Evolutionary conservation across 139 green algal genomes (phyloP).

Genomic region (Tetraselmis chui): DNA sequence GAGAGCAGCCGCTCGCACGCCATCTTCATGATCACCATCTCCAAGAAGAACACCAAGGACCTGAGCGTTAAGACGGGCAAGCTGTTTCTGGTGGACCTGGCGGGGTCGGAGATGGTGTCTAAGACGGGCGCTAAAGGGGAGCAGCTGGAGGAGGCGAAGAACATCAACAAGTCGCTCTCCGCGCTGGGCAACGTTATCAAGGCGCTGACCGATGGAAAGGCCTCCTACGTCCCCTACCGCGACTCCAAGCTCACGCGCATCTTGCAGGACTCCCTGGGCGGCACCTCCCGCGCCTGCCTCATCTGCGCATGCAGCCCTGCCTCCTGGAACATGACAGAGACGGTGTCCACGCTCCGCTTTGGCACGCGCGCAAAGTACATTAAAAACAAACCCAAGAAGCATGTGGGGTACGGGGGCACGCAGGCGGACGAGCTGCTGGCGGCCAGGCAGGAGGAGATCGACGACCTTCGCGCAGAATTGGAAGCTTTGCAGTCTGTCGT

Average conservation of each 20-base stretch:
- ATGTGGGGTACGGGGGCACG: conserved; percentile 26
- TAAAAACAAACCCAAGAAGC: conserved; percentile 25
- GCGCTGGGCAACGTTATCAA: conserved; percentile 46
- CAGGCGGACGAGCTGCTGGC: conserved; percentile 21
- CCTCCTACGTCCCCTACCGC: conserved; percentile 6
- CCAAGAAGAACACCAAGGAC: conserved; percentile 8
- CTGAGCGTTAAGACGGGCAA: conserved; percentile 14
- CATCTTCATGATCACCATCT: conserved; percentile 28
- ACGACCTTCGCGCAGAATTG: conserved; percentile 7
- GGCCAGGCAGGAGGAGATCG: conserved; percentile 21
- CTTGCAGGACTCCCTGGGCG: conserved; percentile 30
- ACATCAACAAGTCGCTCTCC: conserved; percentile 78
- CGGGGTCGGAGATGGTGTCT: conserved; percentile 30
- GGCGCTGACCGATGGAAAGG: conserved; percentile 11
- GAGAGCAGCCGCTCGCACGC: conserved; percentile 20
- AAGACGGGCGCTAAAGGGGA: conserved; percentile 48
- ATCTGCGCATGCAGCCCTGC: conserved; percentile 24
- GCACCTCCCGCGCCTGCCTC: conserved; percentile 16
- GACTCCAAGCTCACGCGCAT: conserved; percentile 30
- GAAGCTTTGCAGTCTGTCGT: background rate
- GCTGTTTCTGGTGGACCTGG: conserved; percentile 39
- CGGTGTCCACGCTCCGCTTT: conserved; percentile 30
- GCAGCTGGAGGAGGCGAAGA: conserved; percentile 71
- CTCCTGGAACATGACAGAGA: conserved; percentile 19
- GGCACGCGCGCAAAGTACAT: conserved; percentile 27